Evolutionary conservation across 352 stramenopile genomes (phyloP).

Genomic region (Phytophthora podocarpi): DNA sequence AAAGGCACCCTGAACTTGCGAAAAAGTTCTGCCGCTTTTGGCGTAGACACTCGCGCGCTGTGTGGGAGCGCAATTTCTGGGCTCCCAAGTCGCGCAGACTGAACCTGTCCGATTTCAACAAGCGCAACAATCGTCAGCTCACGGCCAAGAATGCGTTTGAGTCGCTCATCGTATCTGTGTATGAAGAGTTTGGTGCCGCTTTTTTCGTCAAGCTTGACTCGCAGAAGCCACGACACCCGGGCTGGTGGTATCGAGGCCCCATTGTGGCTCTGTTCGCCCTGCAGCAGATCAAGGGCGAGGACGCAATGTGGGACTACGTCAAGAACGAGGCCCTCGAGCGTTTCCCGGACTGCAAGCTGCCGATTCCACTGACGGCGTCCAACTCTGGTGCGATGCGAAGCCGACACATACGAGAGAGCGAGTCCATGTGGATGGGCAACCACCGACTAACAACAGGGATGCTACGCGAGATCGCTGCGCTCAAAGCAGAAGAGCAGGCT

Average conservation of each 20-base stretch:
- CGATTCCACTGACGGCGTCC: conserved; percentile 37
- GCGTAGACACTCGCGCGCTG: conserved; percentile 31
- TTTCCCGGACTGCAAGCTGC: conserved; percentile 52
- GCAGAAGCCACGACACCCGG: conserved; percentile 36
- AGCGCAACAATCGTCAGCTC: conserved; percentile 43
- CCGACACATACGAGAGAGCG: conserved; percentile 15
- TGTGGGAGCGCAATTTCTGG: conserved; percentile 72
- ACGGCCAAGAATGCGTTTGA: conserved; percentile 42
- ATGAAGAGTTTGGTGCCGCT: conserved; percentile 32
- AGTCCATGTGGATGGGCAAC: conserved; percentile 38
- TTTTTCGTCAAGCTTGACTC: conserved; percentile 59
- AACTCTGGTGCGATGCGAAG: conserved; percentile 37
- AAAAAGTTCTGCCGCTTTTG: conserved; percentile 45
- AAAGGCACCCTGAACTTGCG: conserved; percentile 19
- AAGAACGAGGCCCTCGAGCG: conserved; percentile 32
- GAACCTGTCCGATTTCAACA: conserved; percentile 7
- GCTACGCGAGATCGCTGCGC: conserved; percentile 17
- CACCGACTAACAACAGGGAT: conserved; percentile 12
- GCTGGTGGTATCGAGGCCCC: conserved; percentile 58
- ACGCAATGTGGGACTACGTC: conserved; percentile 44
- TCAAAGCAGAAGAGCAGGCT: conserved; percentile 11
- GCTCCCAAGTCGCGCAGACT: conserved; percentile 24
- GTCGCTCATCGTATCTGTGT: conserved; percentile 35
- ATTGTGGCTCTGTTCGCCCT: conserved; percentile 44
- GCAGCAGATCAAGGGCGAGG: conserved; percentile 31